phyloP scores from a whole-genome alignment of 2,329 filamentous ascomycete species.

The Anthostomella pinea region DNA sequence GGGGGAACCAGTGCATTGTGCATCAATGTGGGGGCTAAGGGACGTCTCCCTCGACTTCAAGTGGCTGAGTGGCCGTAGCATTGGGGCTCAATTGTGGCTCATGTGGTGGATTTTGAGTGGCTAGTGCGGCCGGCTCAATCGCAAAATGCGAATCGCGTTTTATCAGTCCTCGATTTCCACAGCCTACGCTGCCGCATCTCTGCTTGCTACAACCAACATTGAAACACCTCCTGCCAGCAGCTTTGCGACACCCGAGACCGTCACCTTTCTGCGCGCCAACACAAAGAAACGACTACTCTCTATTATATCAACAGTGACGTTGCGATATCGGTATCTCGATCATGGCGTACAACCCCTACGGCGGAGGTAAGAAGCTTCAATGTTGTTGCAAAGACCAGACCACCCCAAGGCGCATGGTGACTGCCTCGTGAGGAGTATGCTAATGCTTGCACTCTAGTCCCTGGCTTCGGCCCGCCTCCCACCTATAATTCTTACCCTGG shows the following conservation, averaged over 20 bases:
- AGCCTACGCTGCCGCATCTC: too few species aligned
- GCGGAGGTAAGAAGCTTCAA: slow-evolving; percentile 33
- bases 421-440: slow-evolving; percentile 6
- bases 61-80: too few species aligned
- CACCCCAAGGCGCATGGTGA: neutral
- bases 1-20: neutral
- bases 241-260: too few species aligned
- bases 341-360: slow-evolving; percentile 62
- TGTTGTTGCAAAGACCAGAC: neutral
- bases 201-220: too few species aligned
- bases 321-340: slow-evolving; percentile 5
- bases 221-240: too few species aligned
- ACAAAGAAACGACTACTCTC: too few species aligned
- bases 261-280: too few species aligned
- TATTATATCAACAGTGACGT: slow-evolving; percentile 1
- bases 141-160: neutral
- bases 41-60: too few species aligned
- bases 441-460: slow-evolving; percentile 36
- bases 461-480: slow-evolving; percentile 71
- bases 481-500: slow-evolving; percentile 70
- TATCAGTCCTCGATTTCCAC: too few species aligned
- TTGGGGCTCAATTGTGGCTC: too few species aligned
- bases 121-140: too few species aligned
- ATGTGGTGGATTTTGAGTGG: too few species aligned
- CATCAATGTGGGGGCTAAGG: neutral